Percentiles rank a stretch among this genome's conserved stretches.
These are phyloP conservation scores for Candida labiduridarum DNA, from an alignment of 1,139 yeast species.

Conservation along the genomic window DNA sequence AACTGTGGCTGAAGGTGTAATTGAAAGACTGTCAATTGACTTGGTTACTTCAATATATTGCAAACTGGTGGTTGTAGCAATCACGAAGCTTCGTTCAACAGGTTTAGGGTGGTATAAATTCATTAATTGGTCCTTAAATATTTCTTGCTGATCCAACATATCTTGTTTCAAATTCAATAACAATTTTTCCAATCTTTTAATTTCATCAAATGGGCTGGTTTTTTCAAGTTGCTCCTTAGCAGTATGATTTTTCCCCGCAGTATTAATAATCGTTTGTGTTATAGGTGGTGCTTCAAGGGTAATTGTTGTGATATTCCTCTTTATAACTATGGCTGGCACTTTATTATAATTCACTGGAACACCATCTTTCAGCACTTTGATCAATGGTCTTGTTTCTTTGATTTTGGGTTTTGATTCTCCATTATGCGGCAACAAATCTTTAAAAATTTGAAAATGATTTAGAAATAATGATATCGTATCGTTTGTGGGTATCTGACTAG, in stretches of 20 bases:
- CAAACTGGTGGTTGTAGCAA: neutral
- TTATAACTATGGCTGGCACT: slow-evolving; percentile 5
- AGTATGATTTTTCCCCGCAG: neutral
- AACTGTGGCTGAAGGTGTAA: neutral
- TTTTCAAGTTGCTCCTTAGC: neutral
- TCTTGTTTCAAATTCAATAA: slow-evolving; percentile 12
- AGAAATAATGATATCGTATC: slow-evolving; percentile 7
- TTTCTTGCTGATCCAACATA: slow-evolving; percentile 12
- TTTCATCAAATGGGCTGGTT: slow-evolving; percentile 12
- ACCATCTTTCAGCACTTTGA: slow-evolving; percentile 14
- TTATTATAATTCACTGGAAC: slow-evolving; percentile 14
- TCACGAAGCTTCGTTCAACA: neutral
- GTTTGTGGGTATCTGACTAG: slow-evolving; percentile 1
- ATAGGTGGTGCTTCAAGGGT: neutral
- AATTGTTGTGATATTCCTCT: neutral
- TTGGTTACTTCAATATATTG: neutral
- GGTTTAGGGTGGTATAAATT: slow-evolving; percentile 2
- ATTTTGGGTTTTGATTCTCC: slow-evolving; percentile 1
- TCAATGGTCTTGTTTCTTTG: slow-evolving; percentile 13
- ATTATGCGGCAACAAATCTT: slow-evolving; percentile 10
- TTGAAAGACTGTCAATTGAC: neutral
- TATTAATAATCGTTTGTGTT: neutral
- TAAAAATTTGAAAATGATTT: slow-evolving; percentile 10
- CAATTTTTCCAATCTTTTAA: slow-evolving; percentile 13
- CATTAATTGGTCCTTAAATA: slow-evolving; percentile 10